Percentiles rank a stretch among this genome's conserved stretches.
Evolutionary conservation across 371 early-diverging fungal species (phyloP).

Genomic region (Mucor piriformis): DNA sequence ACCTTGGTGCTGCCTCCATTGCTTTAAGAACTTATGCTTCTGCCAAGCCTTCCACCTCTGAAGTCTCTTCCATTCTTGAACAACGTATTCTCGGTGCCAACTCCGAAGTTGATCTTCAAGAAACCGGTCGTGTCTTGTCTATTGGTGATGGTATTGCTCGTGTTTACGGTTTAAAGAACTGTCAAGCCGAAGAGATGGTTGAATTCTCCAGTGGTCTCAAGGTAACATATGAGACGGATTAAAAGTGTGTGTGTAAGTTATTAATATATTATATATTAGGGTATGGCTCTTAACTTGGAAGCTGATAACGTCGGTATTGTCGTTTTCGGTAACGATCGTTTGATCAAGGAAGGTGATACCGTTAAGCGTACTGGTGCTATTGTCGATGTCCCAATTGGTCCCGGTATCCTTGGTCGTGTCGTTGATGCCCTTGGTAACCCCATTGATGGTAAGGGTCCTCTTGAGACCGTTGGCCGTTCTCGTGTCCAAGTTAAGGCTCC

Average conservation of each 20-base stretch:
- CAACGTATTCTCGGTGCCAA: constrained; percentile 89
- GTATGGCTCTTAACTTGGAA: constrained; percentile 91
- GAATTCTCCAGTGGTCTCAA: constrained; percentile 97
- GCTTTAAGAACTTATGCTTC: constrained; percentile 57
- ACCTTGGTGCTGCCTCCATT: constrained; percentile 52
- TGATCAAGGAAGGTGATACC: constrained; percentile 88
- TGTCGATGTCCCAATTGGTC: constrained; percentile 95
- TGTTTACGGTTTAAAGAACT: constrained; percentile 97
- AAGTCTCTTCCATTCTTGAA: constrained; percentile 91
- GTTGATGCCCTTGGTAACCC: constrained; percentile 98
- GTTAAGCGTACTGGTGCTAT: constrained; percentile 97
- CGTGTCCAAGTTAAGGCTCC: constrained; percentile 97
- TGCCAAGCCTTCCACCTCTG: constrained; percentile 75
- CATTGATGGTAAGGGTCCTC: constrained; percentile 97
- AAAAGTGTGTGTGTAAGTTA: background rate
- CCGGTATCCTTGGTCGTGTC: constrained; percentile 93
- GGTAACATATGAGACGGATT: constrained; percentile 52
- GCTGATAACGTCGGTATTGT: constrained; percentile 98
- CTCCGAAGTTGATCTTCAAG: constrained; percentile 85
- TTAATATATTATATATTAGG: background rate
- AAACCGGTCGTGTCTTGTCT: constrained; percentile 97
- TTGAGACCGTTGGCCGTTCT: constrained; percentile 76
- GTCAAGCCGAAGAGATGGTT: constrained; percentile 99
- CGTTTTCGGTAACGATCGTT: constrained; percentile 97
- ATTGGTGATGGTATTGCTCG: constrained; percentile 99